Evolutionary conservation across 129 eudicot species (phyloP).

Genomic region (Helianthus tuberosus): DNA sequence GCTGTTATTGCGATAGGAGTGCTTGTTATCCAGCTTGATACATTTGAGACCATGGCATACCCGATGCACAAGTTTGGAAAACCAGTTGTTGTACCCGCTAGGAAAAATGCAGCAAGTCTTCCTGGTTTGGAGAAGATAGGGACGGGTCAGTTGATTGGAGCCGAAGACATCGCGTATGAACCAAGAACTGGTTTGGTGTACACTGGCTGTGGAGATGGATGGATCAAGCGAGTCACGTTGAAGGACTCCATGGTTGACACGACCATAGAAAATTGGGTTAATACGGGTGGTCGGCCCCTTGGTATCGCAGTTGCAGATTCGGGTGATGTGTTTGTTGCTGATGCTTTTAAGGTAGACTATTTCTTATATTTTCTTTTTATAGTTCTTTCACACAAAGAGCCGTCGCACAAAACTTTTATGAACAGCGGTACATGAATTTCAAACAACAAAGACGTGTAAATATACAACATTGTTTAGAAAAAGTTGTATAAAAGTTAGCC

Average conservation of each 20-base stretch:
- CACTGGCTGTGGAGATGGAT: constrained; percentile 78
- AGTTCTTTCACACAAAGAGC: no score
- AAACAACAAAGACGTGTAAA: no score
- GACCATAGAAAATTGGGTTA: constrained; percentile 65
- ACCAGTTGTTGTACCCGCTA: constrained; percentile 26
- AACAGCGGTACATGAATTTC: no score
- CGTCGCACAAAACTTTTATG: no score
- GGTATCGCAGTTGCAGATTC: constrained; percentile 53
- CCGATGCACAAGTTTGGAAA: constrained; percentile 44
- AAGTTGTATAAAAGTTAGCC: no score
- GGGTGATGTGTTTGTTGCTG: constrained; percentile 62
- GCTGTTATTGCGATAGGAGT: not conserved
- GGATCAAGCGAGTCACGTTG: constrained; percentile 64
- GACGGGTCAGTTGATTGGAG: constrained; percentile 46
- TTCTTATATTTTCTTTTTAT: no score
- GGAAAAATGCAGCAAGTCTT: constrained; percentile 43
- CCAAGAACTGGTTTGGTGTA: constrained; percentile 43
- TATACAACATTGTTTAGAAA: no score
- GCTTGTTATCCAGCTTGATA: constrained; percentile 45
- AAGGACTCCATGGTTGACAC: constrained; percentile 26
- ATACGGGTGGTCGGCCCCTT: constrained; percentile 85
- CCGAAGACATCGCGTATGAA: constrained; percentile 70
- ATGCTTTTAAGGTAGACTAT: constrained; percentile 51
- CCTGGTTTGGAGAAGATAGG: constrained; percentile 55
- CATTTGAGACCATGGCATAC: constrained; percentile 53